Conservation (phyloP, 768 basidiomycete species). For the Termitomyces sp. region DNA sequence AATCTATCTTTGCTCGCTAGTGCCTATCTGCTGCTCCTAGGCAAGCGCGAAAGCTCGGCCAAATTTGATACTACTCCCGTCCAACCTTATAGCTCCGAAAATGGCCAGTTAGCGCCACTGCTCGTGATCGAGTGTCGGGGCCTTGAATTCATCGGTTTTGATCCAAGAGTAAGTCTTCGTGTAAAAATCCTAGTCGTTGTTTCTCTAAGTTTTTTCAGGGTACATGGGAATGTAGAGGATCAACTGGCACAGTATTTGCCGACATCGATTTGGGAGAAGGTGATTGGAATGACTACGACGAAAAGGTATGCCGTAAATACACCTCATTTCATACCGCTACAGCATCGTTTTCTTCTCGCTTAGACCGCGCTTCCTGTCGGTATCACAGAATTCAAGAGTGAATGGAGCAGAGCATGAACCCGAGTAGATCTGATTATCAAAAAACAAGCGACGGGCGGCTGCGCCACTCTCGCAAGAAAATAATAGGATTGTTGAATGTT, state of each 20-base stretch:
- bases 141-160: conserved; percentile 75
- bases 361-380: conserved; percentile 63
- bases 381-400: conserved; percentile 59
- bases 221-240: conserved; percentile 70
- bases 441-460: no score
- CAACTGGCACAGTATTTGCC: conserved; percentile 47
- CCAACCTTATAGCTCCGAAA: conserved; percentile 55
- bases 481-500: no score
- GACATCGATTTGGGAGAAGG: conserved; percentile 63
- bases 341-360: not conserved
- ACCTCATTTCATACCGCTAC: not conserved
- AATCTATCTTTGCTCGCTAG: not conserved
- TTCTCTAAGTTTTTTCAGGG: conserved; percentile 46
- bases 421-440: not conserved
- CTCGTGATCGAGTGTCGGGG: conserved; percentile 81
- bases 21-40: conserved; percentile 19
- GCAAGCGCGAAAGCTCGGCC: conserved; percentile 77
- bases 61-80: conserved; percentile 59
- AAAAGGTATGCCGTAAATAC: conserved; percentile 52
- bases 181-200: not conserved
- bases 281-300: conserved; percentile 89
- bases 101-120: conserved; percentile 58
- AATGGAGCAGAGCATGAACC: conserved; percentile 59
- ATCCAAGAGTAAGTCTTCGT: conserved; percentile 50
- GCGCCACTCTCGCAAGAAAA: no score